Conservation (phyloP, 805 yeast species). For the Starmera dryadoides region DNA sequence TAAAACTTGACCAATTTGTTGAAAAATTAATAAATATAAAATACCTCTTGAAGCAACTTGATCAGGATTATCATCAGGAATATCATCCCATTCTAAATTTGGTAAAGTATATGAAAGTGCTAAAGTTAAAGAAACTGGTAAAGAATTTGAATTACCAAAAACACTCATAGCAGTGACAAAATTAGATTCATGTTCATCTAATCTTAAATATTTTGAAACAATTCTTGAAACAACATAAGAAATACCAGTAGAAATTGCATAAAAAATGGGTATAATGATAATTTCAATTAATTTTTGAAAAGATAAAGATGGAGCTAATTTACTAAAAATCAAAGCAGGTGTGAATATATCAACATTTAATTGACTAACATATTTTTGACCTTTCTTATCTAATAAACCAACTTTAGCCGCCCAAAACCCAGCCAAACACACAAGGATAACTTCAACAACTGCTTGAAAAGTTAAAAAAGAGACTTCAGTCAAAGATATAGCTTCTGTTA, state of each 20-base stretch:
- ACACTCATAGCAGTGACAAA: conserved; percentile 96
- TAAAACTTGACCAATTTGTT: conserved; percentile 75
- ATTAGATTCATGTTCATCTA: conserved; percentile 74
- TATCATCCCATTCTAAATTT: conserved; percentile 66
- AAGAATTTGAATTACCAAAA: conserved; percentile 90
- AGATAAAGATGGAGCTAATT: conserved; percentile 61
- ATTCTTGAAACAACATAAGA: conserved; percentile 57
- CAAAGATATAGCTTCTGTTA: conserved; percentile 16
- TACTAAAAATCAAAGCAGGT: conserved; percentile 89
- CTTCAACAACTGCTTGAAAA: conserved; percentile 87
- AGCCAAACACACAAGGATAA: conserved; percentile 75
- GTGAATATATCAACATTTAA: conserved; percentile 90
- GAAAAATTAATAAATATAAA: conserved; percentile 65
- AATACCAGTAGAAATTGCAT: conserved; percentile 72
- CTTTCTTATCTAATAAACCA: conserved; percentile 60
- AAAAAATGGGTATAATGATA: conserved; percentile 77
- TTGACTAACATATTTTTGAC: conserved; percentile 70
- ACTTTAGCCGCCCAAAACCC: conserved; percentile 80
- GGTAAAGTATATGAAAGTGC: conserved; percentile 74
- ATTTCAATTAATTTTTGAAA: conserved; percentile 74
- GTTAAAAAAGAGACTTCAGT: conserved; percentile 50
- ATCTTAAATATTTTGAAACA: conserved; percentile 41
- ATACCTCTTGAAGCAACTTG: conserved; percentile 76
- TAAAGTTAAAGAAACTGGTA: conserved; percentile 86
- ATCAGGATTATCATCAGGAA: conserved; percentile 57